A percentile compares a stretch with the other conserved stretches of the same genome.
Evolutionary conservation across 352 stramenopile genomes (phyloP).

Genomic region (Phytophthora pluvialis): DNA sequence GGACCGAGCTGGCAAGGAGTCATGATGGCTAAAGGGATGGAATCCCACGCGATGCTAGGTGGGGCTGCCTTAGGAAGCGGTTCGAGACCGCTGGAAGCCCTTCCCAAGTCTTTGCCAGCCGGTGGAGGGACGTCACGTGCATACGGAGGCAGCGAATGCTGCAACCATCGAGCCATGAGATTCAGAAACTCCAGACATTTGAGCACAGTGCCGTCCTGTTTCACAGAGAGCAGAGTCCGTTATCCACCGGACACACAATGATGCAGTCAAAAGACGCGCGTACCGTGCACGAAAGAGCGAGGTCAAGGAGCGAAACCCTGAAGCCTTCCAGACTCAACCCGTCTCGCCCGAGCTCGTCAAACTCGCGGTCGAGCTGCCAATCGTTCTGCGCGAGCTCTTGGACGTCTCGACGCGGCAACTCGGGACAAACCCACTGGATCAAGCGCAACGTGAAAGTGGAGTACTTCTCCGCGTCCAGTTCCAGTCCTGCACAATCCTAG

Average conservation of each 20-base stretch:
- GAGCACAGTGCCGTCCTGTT: slow-evolving; percentile 42
- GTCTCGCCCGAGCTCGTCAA: slow-evolving; percentile 46
- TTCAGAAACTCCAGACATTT: slow-evolving; percentile 61
- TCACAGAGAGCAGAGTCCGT: background rate
- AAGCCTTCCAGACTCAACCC: slow-evolving; percentile 59
- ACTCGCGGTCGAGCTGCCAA: slow-evolving; percentile 59
- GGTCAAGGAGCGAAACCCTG: slow-evolving; percentile 53
- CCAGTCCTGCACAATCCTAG: slow-evolving; percentile 42
- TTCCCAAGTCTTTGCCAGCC: slow-evolving; percentile 5
- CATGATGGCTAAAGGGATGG: slow-evolving; percentile 44
- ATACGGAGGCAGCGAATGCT: slow-evolving; percentile 39
- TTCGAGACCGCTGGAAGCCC: background rate
- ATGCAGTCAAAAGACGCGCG: background rate
- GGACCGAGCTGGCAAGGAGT: slow-evolving; percentile 38
- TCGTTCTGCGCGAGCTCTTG: slow-evolving; percentile 48
- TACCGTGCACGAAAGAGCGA: slow-evolving; percentile 56
- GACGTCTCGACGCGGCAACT: slow-evolving; percentile 47
- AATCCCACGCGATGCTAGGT: slow-evolving; percentile 32
- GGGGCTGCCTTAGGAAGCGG: slow-evolving; percentile 3
- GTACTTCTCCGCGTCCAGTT: slow-evolving; percentile 56
- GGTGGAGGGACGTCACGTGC: background rate
- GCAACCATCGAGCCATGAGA: slow-evolving; percentile 46
- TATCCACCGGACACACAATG: no score
- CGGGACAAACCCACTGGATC: slow-evolving; percentile 60
- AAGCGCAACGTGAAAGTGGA: slow-evolving; percentile 50